phyloP scores from a whole-genome alignment of 257 asterid species.

The Solanum phureja region DNA sequence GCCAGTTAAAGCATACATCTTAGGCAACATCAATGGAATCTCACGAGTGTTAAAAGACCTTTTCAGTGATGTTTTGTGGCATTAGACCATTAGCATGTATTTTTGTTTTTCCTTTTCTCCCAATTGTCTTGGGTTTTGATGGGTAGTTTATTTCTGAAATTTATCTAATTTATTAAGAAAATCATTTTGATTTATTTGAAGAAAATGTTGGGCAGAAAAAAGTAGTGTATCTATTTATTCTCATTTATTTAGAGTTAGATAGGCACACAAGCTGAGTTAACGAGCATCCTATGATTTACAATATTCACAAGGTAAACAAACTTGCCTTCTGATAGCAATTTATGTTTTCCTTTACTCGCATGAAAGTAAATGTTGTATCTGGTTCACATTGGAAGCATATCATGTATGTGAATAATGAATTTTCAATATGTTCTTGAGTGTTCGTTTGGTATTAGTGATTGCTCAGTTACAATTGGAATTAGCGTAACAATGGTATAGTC shows the following conservation, averaged over 20 bases:
- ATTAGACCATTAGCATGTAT: neutral
- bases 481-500: neutral
- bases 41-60: neutral
- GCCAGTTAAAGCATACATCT: neutral
- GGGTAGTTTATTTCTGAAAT: neutral
- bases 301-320: neutral
- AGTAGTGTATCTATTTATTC: neutral
- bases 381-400: neutral
- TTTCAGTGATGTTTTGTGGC: neutral
- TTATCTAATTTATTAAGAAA: neutral
- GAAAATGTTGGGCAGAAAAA: neutral
- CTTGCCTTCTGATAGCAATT: neutral
- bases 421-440: neutral
- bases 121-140: neutral
- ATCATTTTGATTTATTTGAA: neutral
- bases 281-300: neutral
- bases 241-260: neutral
- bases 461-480: neutral
- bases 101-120: neutral
- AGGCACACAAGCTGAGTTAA: neutral
- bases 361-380: neutral
- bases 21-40: neutral
- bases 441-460: neutral
- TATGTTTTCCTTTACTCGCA: neutral
- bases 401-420: neutral